These are phyloP conservation scores for Linaria vulgaris DNA, from an alignment of 257 asterid species.

Conservation along the genomic window DNA sequence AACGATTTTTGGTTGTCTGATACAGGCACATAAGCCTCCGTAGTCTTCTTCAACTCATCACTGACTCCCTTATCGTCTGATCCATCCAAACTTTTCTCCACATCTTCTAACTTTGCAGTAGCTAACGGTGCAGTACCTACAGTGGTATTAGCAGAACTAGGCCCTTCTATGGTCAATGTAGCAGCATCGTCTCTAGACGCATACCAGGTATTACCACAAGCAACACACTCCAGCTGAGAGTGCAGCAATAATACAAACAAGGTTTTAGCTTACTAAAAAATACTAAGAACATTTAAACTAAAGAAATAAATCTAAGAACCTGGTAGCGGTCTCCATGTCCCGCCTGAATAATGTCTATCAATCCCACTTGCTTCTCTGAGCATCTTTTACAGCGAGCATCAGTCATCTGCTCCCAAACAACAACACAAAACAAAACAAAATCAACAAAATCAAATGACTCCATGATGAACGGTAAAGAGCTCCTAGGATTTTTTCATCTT, in stretches of 20 bases:
- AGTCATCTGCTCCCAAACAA: constrained; percentile 23
- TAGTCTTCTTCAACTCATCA: constrained; percentile 46
- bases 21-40: constrained; percentile 42
- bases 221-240: constrained; percentile 71
- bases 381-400: constrained; percentile 70
- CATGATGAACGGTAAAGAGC: background rate
- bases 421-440: background rate
- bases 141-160: constrained; percentile 34
- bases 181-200: constrained; percentile 78
- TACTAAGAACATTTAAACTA: background rate
- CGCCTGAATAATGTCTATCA: constrained; percentile 69
- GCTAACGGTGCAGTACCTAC: constrained; percentile 63
- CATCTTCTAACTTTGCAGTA: constrained; percentile 65
- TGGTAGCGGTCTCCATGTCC: constrained; percentile 88
- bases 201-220: constrained; percentile 79
- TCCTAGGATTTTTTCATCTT: background rate
- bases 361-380: constrained; percentile 61
- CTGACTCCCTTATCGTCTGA: constrained; percentile 30
- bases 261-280: constrained; percentile 4
- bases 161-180: constrained; percentile 58
- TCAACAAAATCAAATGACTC: background rate
- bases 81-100: constrained; percentile 56
- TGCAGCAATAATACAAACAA: background rate
- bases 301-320: constrained; percentile 37
- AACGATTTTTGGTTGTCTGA: constrained; percentile 46